These are phyloP conservation scores for Cercospora sp. DNA, from an alignment of 2,329 filamentous ascomycete genomes.

Conservation along the genomic window DNA sequence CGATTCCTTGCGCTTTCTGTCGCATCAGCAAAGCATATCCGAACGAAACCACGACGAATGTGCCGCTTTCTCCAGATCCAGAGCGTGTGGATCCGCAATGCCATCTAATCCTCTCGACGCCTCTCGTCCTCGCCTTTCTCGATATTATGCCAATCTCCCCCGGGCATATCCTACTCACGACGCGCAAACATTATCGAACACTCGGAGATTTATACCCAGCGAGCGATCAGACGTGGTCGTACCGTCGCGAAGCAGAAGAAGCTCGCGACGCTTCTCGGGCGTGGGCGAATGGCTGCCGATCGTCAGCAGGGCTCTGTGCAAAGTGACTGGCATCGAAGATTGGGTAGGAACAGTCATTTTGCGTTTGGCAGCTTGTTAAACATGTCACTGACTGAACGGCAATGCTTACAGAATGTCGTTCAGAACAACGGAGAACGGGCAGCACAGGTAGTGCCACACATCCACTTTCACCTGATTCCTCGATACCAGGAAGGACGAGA, in stretches of 20 bases:
- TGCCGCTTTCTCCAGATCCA: constrained; percentile 40
- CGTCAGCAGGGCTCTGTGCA: constrained; percentile 69
- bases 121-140: constrained; percentile 78
- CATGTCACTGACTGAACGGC: background rate
- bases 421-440: constrained; percentile 91
- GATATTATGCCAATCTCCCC: constrained; percentile 86
- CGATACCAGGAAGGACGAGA: constrained; percentile 58
- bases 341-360: constrained; percentile 54
- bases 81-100: constrained; percentile 40
- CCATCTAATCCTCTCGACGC: constrained; percentile 74
- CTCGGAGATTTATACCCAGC: constrained; percentile 63
- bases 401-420: constrained; percentile 68
- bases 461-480: constrained; percentile 94
- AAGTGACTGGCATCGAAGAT: constrained; percentile 70
- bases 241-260: constrained; percentile 22
- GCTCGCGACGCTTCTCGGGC: constrained; percentile 31
- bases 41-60: constrained; percentile 44
- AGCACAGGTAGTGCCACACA: constrained; percentile 88
- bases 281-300: constrained; percentile 62
- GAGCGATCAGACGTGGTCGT: constrained; percentile 20
- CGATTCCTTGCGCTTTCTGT: constrained; percentile 59
- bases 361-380: background rate
- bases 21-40: constrained; percentile 56
- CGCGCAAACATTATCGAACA: constrained; percentile 74
- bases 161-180: constrained; percentile 81